phyloP scores from a whole-genome alignment of 2,329 filamentous ascomycete species.

The Beauveria pseudobassiana region DNA sequence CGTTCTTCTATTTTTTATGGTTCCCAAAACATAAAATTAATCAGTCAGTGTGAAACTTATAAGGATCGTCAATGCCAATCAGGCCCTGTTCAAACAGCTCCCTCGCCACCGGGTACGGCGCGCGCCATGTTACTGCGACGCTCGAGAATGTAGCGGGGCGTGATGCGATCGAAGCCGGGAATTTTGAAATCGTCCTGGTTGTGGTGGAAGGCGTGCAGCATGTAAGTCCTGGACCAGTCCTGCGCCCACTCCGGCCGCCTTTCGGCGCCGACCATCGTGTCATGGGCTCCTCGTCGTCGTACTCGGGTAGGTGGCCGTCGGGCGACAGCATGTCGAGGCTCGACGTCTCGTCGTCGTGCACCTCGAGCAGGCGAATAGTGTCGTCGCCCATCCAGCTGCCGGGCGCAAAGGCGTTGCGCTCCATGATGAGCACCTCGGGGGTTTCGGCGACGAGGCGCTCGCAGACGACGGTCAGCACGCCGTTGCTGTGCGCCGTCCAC shows the following conservation, averaged over 20 bases:
- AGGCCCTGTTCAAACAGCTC: slow-evolving; percentile 15
- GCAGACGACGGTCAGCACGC: slow-evolving; percentile 17
- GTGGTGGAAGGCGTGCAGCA: slow-evolving; percentile 15
- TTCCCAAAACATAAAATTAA: background rate
- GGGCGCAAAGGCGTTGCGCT: slow-evolving; percentile 16
- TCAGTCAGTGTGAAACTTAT: background rate
- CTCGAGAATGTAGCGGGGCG: slow-evolving; percentile 15
- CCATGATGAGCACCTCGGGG: slow-evolving; percentile 17
- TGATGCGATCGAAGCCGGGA: slow-evolving; percentile 8
- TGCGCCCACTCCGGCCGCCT: slow-evolving; percentile 7
- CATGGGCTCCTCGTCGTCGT: background rate
- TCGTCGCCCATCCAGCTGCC: slow-evolving; percentile 11
- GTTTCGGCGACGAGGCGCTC: slow-evolving; percentile 38
- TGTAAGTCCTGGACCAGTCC: slow-evolving; percentile 12
- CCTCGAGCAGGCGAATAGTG: slow-evolving; percentile 5
- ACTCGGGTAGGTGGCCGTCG: background rate
- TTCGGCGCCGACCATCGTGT: background rate
- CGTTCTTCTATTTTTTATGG: background rate
- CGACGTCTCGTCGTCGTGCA: slow-evolving; percentile 10
- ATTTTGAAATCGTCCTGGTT: slow-evolving; percentile 1
- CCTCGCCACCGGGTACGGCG: slow-evolving; percentile 14
- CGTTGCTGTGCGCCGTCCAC: slow-evolving; percentile 19
- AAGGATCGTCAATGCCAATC: slow-evolving; percentile 13
- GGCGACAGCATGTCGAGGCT: background rate
- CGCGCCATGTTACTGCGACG: slow-evolving; percentile 15